Conservation (phyloP, 768 basidiomycete species). For the Hirschioporus abietinus region DNA sequence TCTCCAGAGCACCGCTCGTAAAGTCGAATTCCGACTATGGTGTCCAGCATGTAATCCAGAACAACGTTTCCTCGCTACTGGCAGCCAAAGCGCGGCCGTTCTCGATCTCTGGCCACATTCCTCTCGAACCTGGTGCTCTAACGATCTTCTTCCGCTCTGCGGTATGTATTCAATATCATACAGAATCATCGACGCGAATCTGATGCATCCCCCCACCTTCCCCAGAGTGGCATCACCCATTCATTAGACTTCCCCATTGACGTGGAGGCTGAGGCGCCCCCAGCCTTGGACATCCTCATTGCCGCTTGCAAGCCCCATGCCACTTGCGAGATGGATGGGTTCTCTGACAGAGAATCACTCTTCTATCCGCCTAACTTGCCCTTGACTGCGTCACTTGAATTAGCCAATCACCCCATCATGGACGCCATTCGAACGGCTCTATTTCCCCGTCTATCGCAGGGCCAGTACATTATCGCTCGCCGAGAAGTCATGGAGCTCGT, state of each 20-base stretch:
- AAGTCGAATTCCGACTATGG: slow-evolving; percentile 33
- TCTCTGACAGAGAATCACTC: slow-evolving; percentile 57
- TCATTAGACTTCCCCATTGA: slow-evolving; percentile 81
- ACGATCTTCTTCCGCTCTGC: slow-evolving; percentile 77
- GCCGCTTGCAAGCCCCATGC: slow-evolving; percentile 67
- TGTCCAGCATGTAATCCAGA: slow-evolving; percentile 48
- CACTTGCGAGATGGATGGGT: slow-evolving; percentile 44
- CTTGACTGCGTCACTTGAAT: slow-evolving; percentile 69
- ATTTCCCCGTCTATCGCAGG: slow-evolving; percentile 65
- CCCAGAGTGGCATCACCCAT: slow-evolving; percentile 71
- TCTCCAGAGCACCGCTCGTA: background rate
- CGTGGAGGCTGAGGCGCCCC: slow-evolving; percentile 66
- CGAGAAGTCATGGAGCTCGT: slow-evolving; percentile 70
- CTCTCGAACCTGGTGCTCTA: slow-evolving; percentile 50
- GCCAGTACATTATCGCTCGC: slow-evolving; percentile 63
- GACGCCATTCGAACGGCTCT: slow-evolving; percentile 66
- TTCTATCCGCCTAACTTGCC: slow-evolving; percentile 71
- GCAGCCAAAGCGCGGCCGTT: slow-evolving; percentile 57
- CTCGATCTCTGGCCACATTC: slow-evolving; percentile 62
- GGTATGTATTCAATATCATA: slow-evolving; percentile 32
- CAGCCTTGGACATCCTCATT: slow-evolving; percentile 73
- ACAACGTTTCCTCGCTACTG: slow-evolving; percentile 51
- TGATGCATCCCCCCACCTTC: background rate
- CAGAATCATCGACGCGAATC: background rate
- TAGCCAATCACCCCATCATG: slow-evolving; percentile 77